Evolutionary conservation across 2,329 filamentous ascomycete genomes (phyloP).

Genomic region (Clathrospora elynae): DNA sequence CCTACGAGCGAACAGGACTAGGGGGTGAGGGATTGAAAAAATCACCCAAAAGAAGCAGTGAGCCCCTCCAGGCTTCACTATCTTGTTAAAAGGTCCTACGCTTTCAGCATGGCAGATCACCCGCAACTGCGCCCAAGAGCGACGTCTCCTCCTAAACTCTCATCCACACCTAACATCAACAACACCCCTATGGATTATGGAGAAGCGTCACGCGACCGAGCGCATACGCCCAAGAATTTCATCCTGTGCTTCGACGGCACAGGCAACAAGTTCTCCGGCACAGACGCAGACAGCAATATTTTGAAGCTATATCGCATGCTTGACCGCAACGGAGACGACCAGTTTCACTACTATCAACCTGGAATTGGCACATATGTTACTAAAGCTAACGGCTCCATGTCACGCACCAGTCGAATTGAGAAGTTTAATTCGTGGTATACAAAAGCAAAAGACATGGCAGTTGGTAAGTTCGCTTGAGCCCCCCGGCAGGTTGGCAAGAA

Average conservation of each 20-base stretch:
- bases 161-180: slow-evolving; percentile 9
- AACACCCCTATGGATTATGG: slow-evolving; percentile 21
- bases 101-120: slow-evolving; percentile 12
- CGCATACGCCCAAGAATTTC: slow-evolving; percentile 60
- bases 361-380: slow-evolving; percentile 76
- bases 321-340: slow-evolving; percentile 65
- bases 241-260: slow-evolving; percentile 57
- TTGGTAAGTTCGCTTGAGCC: slow-evolving; percentile 47
- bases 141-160: slow-evolving; percentile 11
- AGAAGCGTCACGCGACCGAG: slow-evolving; percentile 12
- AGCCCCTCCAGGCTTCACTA: too few species aligned
- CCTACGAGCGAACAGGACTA: too few species aligned
- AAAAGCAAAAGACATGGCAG: slow-evolving; percentile 77
- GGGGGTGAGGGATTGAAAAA: too few species aligned
- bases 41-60: too few species aligned
- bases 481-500: background rate
- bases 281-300: slow-evolving; percentile 54
- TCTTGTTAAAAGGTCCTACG: too few species aligned
- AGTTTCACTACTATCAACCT: slow-evolving; percentile 52
- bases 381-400: slow-evolving; percentile 54
- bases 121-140: slow-evolving; percentile 7
- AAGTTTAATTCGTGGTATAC: slow-evolving; percentile 69
- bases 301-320: slow-evolving; percentile 74
- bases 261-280: slow-evolving; percentile 51
- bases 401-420: slow-evolving; percentile 61